Base-by-base conservation (phyloP, 192 early-diverging fungal species). In the Powellomyces hirtus region DNA sequence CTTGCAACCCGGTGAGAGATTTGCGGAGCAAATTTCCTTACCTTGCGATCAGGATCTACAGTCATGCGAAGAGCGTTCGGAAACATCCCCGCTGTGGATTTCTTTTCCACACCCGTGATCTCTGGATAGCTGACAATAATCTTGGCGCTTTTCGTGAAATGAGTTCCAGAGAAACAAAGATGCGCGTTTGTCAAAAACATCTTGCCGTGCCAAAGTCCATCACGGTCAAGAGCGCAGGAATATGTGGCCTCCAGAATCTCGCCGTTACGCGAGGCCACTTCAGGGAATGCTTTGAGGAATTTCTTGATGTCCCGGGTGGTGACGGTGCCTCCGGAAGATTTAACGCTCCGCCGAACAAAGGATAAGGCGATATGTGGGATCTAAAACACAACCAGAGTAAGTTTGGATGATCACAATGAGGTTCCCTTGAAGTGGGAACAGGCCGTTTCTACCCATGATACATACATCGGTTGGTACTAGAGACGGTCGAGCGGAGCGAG, bases 121-220 rank as follows among this genome's bases (percentile, higher is more conserved):
- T 86, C 84, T 34, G 37, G 27, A 36, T 68, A 86, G 34, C 77
- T 68, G 27, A 86, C 11, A 24, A 79, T 71, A 40, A 86, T 53
- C 30, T 77, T 72, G 20, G 77, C 71, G 4, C 56, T 61, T 44
- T 77, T 86, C n/a, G 63, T 64, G 66, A 86, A 84, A 6, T 83
- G 67, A 22, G 83, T 83, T 0, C 81, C 84, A 27, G 85, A 84
- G 35, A 85, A 85, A 37, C 77, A 79, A 1, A 86, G 50, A 70
- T 86, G 79, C 4, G 38, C 64, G 22, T 50, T 64, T 22, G 83
- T 86, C 1, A 77, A 38, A 38, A 78, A 85, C 8, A 85, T 44
- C 16, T 80, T 73, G 10, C 83, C 83, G n/a, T 86, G 81, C 77
- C 84, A 85, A 20, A 85, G 57, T n/a, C 73, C 79, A 34, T 85